Conservation (phyloP, 805 yeast genomes). For the Wickerhamiella shivajii region DNA sequence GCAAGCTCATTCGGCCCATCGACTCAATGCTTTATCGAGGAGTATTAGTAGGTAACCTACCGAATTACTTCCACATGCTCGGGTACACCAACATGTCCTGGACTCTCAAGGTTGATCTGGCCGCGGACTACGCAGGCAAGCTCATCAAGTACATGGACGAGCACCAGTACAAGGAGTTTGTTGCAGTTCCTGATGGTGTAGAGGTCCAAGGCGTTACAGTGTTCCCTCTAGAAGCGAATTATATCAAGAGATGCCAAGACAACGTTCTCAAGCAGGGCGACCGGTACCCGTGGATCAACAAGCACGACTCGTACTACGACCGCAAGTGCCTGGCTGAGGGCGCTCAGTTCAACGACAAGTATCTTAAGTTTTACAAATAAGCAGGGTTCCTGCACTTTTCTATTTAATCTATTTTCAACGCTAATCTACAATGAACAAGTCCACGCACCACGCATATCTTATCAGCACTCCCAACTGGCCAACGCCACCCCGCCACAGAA, state of each 20-base stretch:
- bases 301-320: background rate
- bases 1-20: background rate
- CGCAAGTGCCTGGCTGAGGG: background rate
- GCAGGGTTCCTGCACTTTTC: too few relatives aligned
- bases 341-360: conserved; percentile 1
- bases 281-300: conserved; percentile 1
- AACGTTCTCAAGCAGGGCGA: conserved; percentile 1
- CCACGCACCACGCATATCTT: too few relatives aligned
- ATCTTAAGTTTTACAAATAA: background rate
- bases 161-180: background rate
- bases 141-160: background rate
- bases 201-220: background rate
- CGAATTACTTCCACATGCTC: conserved; percentile 3
- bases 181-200: background rate
- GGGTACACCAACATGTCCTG: conserved; percentile 5
- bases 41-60: background rate
- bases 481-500: too few relatives aligned
- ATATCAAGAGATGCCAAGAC: background rate
- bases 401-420: too few relatives aligned
- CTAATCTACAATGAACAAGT: too few relatives aligned
- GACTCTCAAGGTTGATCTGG: conserved; percentile 4
- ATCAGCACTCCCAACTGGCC: too few relatives aligned
- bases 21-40: conserved; percentile 3
- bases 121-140: background rate
- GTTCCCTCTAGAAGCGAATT: conserved; percentile 3